phyloP scores from a whole-genome alignment of 306 rosid genomes.

The Inga laurina region DNA sequence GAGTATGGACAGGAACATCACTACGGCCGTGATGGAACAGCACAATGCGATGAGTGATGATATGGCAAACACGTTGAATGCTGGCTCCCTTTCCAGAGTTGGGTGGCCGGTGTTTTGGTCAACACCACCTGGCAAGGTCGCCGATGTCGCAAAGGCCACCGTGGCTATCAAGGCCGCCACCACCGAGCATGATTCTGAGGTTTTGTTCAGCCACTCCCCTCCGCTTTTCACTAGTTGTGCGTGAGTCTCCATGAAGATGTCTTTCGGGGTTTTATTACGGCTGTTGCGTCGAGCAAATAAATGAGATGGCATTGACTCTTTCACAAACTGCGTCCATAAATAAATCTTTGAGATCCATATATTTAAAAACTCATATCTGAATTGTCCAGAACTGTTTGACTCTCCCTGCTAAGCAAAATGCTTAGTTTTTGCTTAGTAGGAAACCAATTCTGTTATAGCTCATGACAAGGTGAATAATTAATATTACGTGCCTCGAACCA shows the following conservation, averaged over 20 bases:
- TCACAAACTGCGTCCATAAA: conserved; percentile 39
- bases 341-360: neutral
- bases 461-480: neutral
- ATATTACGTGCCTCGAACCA: conserved; percentile 52
- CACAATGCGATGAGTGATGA: conserved; percentile 41
- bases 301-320: conserved; percentile 32
- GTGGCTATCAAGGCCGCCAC: conserved; percentile 63
- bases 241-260: conserved; percentile 45
- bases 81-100: conserved; percentile 21
- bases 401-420: too few species aligned
- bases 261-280: conserved; percentile 29
- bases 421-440: too few species aligned
- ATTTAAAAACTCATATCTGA: neutral
- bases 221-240: conserved; percentile 17
- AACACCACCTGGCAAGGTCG: conserved; percentile 39
- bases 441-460: too few species aligned
- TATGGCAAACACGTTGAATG: conserved; percentile 37
- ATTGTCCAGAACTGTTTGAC: too few species aligned
- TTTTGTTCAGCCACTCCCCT: conserved; percentile 42
- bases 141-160: conserved; percentile 41
- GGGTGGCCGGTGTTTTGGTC: conserved; percentile 18
- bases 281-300: conserved; percentile 37
- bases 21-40: conserved; percentile 37
- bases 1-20: conserved; percentile 50
- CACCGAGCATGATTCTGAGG: conserved; percentile 54